Evolutionary conservation across 192 early-diverging fungal genomes (phyloP).

Genomic region (Linnemannia hyalina): DNA sequence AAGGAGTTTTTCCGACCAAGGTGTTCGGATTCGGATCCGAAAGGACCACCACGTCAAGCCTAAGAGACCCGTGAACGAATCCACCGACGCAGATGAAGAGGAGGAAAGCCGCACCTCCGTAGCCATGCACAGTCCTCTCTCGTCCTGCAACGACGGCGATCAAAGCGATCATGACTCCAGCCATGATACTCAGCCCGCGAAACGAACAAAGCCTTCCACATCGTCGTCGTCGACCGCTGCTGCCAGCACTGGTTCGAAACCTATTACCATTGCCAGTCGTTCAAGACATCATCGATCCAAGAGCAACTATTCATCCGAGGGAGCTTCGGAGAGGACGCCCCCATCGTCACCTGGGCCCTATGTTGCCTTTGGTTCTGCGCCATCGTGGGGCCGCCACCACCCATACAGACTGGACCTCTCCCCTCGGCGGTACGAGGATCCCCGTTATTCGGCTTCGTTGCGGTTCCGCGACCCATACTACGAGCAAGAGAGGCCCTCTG

Average conservation of each 20-base stretch:
- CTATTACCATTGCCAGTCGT: not conserved
- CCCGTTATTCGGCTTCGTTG: not conserved
- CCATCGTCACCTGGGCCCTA: constrained; percentile 21
- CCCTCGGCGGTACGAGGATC: constrained; percentile 4
- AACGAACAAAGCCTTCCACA: constrained; percentile 6
- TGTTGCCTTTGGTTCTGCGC: constrained; percentile 13
- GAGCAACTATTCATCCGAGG: not conserved
- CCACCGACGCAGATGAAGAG: not conserved
- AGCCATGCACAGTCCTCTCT: constrained; percentile 39
- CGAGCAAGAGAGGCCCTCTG: not conserved
- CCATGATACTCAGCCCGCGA: not conserved
- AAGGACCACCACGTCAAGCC: constrained; percentile 79
- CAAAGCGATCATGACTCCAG: constrained; percentile 28
- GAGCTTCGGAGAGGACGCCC: constrained; percentile 12
- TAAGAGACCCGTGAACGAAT: constrained; percentile 12
- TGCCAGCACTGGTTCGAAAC: not conserved
- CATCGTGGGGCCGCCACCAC: constrained; percentile 29
- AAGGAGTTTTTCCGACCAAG: constrained; percentile 93
- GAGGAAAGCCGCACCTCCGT: not conserved
- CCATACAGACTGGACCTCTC: constrained; percentile 11
- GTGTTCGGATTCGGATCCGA: constrained; percentile 91
- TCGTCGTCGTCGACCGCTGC: not conserved
- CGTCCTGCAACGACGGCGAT: constrained; percentile 34
- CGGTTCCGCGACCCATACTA: not conserved
- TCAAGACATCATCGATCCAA: not conserved